Evolutionary conservation across 2,329 filamentous ascomycete genomes (phyloP).

Genomic region (Penicillium oxalicum): DNA sequence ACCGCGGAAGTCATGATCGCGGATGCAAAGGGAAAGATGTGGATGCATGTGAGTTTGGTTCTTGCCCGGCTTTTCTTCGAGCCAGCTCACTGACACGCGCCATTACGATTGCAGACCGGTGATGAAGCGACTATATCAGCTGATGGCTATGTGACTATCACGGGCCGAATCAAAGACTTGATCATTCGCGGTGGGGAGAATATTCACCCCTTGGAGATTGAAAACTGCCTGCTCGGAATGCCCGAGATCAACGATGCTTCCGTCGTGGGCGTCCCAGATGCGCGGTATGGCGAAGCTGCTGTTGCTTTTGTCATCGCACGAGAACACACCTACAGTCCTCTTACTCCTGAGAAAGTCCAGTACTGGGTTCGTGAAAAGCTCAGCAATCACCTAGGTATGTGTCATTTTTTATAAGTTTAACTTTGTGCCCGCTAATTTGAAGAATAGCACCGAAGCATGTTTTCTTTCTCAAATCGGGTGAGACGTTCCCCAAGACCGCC

Average conservation of each 20-base stretch:
- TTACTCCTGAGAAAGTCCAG: conserved; percentile 57
- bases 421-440: background rate
- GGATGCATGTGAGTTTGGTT: conserved; percentile 61
- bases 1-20: conserved; percentile 64
- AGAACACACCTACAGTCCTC: conserved; percentile 22
- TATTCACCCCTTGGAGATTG: conserved; percentile 87
- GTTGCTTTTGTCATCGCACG: conserved; percentile 69
- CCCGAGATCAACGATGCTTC: conserved; percentile 66
- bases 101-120: conserved; percentile 56
- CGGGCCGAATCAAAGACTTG: conserved; percentile 86
- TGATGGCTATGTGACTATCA: conserved; percentile 81
- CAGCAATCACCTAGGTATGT: conserved; percentile 62
- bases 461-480: conserved; percentile 60
- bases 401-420: background rate
- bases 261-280: conserved; percentile 78
- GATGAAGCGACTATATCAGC: conserved; percentile 84
- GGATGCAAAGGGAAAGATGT: conserved; percentile 54
- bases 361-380: conserved; percentile 66
- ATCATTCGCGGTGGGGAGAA: conserved; percentile 96
- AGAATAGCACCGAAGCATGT: conserved; percentile 69
- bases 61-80: background rate
- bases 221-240: conserved; percentile 76
- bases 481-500: conserved; percentile 86
- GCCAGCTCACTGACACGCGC: background rate
- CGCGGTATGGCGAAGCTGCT: conserved; percentile 78